phyloP scores from a whole-genome alignment of 2,329 filamentous ascomycete species.

The Phialophora macrospora region DNA sequence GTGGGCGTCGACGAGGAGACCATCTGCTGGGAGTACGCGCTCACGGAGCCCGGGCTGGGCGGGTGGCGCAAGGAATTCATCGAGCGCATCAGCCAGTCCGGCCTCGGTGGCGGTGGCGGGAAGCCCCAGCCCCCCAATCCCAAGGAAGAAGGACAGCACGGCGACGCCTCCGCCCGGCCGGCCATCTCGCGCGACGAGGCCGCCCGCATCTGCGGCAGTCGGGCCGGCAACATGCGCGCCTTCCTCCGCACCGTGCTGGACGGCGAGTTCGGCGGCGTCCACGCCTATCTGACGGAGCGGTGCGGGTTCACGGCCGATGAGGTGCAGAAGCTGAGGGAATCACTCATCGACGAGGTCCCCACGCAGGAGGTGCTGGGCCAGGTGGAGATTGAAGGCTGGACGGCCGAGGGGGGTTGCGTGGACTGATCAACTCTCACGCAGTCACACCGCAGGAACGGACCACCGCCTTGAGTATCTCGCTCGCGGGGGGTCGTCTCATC shows the following conservation, averaged over 20 bases:
- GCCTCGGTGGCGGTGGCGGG: conserved; percentile 29
- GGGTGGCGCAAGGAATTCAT: conserved; percentile 38
- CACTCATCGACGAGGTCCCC: conserved; percentile 30
- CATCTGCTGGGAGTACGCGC: conserved; percentile 70
- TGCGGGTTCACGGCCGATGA: conserved; percentile 37
- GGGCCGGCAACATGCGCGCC: conserved; percentile 38
- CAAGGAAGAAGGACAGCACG: not conserved
- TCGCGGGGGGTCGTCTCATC: too few species aligned
- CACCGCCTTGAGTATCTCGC: too few species aligned
- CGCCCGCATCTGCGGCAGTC: conserved; percentile 35
- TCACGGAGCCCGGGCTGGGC: conserved; percentile 67
- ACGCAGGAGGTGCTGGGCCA: conserved; percentile 20
- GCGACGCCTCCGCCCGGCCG: not conserved
- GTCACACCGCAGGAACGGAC: too few species aligned
- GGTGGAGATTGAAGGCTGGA: conserved; percentile 34
- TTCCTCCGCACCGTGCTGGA: conserved; percentile 36
- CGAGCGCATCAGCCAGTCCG: conserved; percentile 32
- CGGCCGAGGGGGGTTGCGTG: conserved; percentile 35
- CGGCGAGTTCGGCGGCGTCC: conserved; percentile 37
- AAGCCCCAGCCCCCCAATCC: not conserved
- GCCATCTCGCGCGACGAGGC: conserved; percentile 35
- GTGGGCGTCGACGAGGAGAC: conserved; percentile 64
- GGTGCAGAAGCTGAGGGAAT: conserved; percentile 31
- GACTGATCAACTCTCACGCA: conserved; percentile 12
- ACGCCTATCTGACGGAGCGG: conserved; percentile 33